Evolutionary conservation across 2,329 filamentous ascomycete genomes (phyloP).

Genomic region (Exophiala aquamarina): DNA sequence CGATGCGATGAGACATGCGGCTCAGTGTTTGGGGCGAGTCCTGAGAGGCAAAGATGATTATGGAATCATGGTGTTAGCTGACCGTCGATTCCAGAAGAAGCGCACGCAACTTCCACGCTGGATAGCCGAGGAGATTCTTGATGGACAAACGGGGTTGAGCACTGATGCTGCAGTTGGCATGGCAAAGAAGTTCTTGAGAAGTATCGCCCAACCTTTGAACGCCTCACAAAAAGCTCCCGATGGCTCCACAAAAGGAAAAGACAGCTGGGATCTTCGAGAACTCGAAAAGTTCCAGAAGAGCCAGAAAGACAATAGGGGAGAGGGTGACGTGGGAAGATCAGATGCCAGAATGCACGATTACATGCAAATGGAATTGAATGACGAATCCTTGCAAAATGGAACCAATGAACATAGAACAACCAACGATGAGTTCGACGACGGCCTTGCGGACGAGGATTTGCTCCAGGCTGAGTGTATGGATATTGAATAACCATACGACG

Average conservation of each 20-base stretch:
- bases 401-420: constrained; percentile 24
- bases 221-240: constrained; percentile 70
- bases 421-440: constrained; percentile 36
- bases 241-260: constrained; percentile 61
- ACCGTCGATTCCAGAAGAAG: constrained; percentile 91
- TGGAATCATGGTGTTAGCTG: constrained; percentile 98
- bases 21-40: constrained; percentile 92
- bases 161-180: constrained; percentile 92
- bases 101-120: constrained; percentile 88
- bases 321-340: constrained; percentile 38
- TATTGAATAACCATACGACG: constrained; percentile 36
- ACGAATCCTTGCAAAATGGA: constrained; percentile 7
- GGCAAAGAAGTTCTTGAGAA: constrained; percentile 83
- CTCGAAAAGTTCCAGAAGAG: constrained; percentile 68
- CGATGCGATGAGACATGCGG: constrained; percentile 98
- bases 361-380: constrained; percentile 30
- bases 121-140: constrained; percentile 86
- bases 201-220: constrained; percentile 89
- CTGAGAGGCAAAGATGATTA: constrained; percentile 97
- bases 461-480: constrained; percentile 38
- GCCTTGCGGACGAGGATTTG: constrained; percentile 42
- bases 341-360: constrained; percentile 26
- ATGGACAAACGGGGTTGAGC: constrained; percentile 84
- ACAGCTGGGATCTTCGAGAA: constrained; percentile 83
- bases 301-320: constrained; percentile 59